phyloP scores from a whole-genome alignment of 805 yeast species.

The Priceomyces castillae region DNA sequence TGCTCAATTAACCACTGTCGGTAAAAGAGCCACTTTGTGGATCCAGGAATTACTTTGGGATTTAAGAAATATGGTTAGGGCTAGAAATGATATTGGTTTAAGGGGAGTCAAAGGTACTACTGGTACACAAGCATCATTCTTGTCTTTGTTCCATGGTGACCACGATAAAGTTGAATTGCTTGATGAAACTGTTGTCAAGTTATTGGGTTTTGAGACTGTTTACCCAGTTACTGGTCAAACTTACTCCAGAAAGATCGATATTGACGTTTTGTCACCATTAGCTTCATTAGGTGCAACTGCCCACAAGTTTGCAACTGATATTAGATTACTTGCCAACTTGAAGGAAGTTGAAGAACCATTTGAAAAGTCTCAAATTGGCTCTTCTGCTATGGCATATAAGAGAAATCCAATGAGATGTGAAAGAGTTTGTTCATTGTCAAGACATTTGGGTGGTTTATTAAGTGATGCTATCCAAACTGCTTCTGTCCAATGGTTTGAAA shows the following conservation, averaged over 20 bases:
- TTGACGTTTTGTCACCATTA: constrained; percentile 88
- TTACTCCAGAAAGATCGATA: constrained; percentile 96
- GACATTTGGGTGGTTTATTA: constrained; percentile 90
- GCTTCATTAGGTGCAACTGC: constrained; percentile 94
- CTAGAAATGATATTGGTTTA: constrained; percentile 92
- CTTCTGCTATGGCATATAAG: constrained; percentile 98
- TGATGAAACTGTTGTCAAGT: constrained; percentile 88
- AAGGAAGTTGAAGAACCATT: constrained; percentile 98
- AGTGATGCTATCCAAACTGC: constrained; percentile 96
- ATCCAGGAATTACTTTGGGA: constrained; percentile 97
- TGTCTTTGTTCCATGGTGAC: constrained; percentile 92
- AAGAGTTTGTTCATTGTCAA: constrained; percentile 96
- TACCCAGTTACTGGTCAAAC: constrained; percentile 99
- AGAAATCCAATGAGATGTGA: constrained; percentile 99
- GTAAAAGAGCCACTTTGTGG: constrained; percentile 98
- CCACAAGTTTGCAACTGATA: constrained; percentile 97
- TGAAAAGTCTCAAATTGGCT: constrained; percentile 97
- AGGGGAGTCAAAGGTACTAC: constrained; percentile 99
- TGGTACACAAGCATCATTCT: constrained; percentile 97
- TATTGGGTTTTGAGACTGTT: constrained; percentile 89
- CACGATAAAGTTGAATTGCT: constrained; percentile 93
- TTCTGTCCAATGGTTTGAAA: constrained; percentile 98
- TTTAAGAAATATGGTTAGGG: constrained; percentile 90
- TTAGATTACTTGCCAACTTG: constrained; percentile 91
- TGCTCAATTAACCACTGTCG: constrained; percentile 97